Evolutionary conservation across 1,284 basidiomycete genomes (phyloP).

Genomic region (Cutaneotrichosporon sp.): DNA sequence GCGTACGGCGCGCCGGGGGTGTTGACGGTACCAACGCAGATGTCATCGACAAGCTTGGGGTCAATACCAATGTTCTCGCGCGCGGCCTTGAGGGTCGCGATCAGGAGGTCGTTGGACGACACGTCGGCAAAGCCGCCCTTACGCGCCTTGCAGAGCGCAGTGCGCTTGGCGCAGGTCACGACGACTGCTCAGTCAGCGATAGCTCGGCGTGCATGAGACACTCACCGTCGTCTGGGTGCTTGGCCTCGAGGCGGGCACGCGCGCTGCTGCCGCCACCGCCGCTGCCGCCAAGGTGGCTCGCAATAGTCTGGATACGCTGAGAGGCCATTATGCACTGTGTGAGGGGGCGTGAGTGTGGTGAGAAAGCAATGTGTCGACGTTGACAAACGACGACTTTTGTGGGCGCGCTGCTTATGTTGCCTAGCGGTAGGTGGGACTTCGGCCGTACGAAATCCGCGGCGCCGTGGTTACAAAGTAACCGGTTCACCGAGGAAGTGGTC

Average conservation of each 20-base stretch:
- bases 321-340: neutral
- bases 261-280: neutral
- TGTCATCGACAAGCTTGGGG: conserved; percentile 20
- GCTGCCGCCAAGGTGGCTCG: conserved; percentile 6
- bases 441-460: neutral
- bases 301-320: conserved; percentile 9
- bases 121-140: conserved; percentile 25
- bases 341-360: neutral
- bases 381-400: neutral
- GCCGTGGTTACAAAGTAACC: neutral
- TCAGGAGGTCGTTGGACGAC: conserved; percentile 22
- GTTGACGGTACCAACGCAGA: conserved; percentile 16
- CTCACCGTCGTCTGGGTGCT: conserved; percentile 14
- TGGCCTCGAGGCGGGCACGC: conserved; percentile 4
- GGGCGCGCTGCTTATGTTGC: neutral
- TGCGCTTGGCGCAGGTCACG: conserved; percentile 24
- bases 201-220: neutral
- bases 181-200: conserved; percentile 14
- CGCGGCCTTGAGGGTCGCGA: conserved; percentile 20
- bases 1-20: conserved; percentile 15
- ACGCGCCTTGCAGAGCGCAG: conserved; percentile 24
- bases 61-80: conserved; percentile 20
- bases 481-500: too few relatives aligned
- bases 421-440: neutral
- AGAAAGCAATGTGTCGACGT: neutral